phyloP scores from a whole-genome alignment of 352 stramenopile species.

The Globisporangium mamillatum region DNA sequence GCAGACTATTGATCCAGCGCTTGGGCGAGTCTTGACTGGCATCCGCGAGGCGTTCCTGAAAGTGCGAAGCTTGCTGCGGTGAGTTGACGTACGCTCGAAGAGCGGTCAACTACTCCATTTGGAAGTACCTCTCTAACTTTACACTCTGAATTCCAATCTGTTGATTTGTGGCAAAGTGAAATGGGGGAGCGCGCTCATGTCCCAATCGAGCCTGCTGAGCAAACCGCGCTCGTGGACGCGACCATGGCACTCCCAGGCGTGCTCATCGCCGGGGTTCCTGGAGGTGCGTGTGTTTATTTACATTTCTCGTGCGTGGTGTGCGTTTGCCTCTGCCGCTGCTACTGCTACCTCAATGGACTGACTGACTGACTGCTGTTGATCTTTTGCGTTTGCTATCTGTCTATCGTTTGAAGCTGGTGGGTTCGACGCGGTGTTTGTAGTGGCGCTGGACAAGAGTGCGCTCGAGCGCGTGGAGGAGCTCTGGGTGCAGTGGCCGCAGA shows the following conservation, averaged over 20 bases:
- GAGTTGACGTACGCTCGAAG: not conserved
- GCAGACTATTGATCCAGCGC: slow-evolving; percentile 23
- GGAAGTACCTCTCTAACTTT: not conserved
- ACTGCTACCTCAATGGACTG: not conserved
- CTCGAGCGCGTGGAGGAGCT: slow-evolving; percentile 65
- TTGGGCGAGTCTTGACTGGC: slow-evolving; percentile 46
- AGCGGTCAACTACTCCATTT: not conserved
- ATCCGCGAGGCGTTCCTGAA: slow-evolving; percentile 74
- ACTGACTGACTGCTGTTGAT: not conserved
- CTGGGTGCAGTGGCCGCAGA: slow-evolving; percentile 66
- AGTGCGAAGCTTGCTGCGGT: slow-evolving; percentile 83
- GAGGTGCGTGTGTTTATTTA: slow-evolving; percentile 35
- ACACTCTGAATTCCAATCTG: not conserved
- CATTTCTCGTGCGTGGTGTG: too few relatives aligned
- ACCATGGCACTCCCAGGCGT: slow-evolving; percentile 92
- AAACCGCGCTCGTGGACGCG: slow-evolving; percentile 92
- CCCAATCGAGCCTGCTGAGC: slow-evolving; percentile 91
- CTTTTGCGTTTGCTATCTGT: not conserved
- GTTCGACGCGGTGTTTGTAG: slow-evolving; percentile 95
- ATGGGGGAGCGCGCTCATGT: slow-evolving; percentile 91
- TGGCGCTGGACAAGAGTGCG: slow-evolving; percentile 66
- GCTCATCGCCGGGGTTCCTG: slow-evolving; percentile 92
- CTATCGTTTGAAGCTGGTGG: slow-evolving; percentile 75
- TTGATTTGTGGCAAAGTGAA: slow-evolving; percentile 26
- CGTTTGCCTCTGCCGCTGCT: not conserved